Conservation (phyloP, 139 green algal species). For the Astrephomene gubernaculifera region DNA sequence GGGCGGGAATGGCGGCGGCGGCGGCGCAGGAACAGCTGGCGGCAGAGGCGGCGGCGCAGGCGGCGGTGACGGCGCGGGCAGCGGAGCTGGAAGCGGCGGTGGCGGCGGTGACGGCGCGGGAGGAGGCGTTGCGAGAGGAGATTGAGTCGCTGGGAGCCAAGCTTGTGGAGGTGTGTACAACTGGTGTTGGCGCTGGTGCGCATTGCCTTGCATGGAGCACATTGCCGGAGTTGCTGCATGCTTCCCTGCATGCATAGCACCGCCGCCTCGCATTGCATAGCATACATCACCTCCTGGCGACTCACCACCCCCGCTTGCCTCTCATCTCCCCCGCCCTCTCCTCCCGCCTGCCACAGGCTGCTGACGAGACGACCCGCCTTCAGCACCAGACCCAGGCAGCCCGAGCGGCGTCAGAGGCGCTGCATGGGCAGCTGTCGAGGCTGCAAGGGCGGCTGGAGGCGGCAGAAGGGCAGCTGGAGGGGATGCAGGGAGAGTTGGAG, state of each 20-base stretch:
- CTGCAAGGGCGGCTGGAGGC: neutral
- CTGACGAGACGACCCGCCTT: neutral
- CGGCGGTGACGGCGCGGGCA: slow-evolving; percentile 5
- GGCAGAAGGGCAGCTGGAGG: neutral
- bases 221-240: too few species aligned
- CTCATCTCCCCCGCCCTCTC: neutral
- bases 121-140: neutral
- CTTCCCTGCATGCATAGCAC: too few species aligned
- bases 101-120: neutral
- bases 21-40: slow-evolving; percentile 4
- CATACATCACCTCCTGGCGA: neutral
- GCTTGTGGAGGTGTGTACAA: slow-evolving; percentile 18
- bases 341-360: neutral
- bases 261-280: neutral
- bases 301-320: neutral
- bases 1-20: slow-evolving; percentile 2
- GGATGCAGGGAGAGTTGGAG: slow-evolving; percentile 33
- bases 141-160: slow-evolving; percentile 35
- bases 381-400: neutral
- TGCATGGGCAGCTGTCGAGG: too few species aligned
- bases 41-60: too few species aligned
- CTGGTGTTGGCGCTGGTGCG: neutral
- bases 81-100: slow-evolving; percentile 1
- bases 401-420: too few species aligned
- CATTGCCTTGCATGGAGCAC: too few species aligned